Evolutionary conservation across 768 basidiomycete genomes (phyloP).

Genomic region (Mrakia gelida): DNA sequence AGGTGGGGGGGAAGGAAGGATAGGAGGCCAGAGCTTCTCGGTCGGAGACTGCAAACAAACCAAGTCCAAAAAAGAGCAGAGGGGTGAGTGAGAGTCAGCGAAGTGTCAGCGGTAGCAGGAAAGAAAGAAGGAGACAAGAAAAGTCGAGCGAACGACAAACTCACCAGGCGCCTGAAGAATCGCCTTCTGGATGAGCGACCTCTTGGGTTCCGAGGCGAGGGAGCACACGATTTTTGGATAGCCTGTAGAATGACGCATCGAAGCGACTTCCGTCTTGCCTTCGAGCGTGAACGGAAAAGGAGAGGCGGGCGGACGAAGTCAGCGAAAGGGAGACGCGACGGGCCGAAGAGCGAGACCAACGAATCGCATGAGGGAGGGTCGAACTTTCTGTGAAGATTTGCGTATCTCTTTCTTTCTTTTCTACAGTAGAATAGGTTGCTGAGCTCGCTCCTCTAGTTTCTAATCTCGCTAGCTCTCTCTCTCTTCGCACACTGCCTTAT

Average conservation of each 20-base stretch:
- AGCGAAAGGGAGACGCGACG: background rate
- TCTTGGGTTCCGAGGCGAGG: slow-evolving; percentile 1
- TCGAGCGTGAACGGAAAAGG: too few relatives aligned
- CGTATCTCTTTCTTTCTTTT: too few relatives aligned
- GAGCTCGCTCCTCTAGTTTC: too few relatives aligned
- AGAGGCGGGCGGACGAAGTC: background rate
- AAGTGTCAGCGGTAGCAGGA: background rate
- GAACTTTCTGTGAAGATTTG: too few relatives aligned
- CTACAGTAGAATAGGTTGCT: too few relatives aligned
- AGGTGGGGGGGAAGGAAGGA: background rate
- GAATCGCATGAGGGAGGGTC: background rate
- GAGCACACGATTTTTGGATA: slow-evolving; percentile 30
- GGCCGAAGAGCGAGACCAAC: background rate
- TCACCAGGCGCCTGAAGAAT: slow-evolving; percentile 31
- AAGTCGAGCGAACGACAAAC: background rate
- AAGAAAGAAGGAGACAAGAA: background rate
- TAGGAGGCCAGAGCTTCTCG: slow-evolving; percentile 4
- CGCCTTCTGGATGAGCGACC: background rate
- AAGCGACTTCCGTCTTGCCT: background rate
- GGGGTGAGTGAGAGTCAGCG: background rate
- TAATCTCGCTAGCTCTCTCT: too few relatives aligned
- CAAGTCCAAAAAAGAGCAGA: background rate
- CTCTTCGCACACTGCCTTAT: too few relatives aligned
- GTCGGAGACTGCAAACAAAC: slow-evolving; percentile 13
- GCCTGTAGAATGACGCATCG: slow-evolving; percentile 29